These are phyloP conservation scores for Phytophthora capsici DNA, from an alignment of 352 stramenopile genomes.

Conservation along the genomic window DNA sequence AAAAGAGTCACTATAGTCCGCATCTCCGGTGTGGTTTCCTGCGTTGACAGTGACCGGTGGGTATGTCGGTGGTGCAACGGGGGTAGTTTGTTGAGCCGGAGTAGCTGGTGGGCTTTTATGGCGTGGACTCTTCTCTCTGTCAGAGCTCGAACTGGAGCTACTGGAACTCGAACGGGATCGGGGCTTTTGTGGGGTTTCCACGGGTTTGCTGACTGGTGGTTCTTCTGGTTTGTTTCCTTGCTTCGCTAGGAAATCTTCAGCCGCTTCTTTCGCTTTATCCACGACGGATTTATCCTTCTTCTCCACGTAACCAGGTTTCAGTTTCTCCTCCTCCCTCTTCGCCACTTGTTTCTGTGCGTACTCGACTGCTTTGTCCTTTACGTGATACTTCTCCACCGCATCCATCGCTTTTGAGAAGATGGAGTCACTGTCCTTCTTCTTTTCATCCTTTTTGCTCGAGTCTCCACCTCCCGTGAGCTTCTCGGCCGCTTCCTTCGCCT, in stretches of 20 bases:
- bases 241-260: constrained; percentile 33
- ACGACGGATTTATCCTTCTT: constrained; percentile 34
- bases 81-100: background rate
- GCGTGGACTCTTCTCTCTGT: background rate
- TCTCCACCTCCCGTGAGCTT: constrained; percentile 21
- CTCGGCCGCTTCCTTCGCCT: constrained; percentile 30
- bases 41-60: background rate
- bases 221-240: constrained; percentile 16
- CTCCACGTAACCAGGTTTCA: constrained; percentile 20
- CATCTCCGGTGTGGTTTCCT: background rate
- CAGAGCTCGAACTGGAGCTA: constrained; percentile 10
- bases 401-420: constrained; percentile 30
- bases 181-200: background rate
- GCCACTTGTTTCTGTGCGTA: constrained; percentile 32
- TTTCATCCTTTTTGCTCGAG: constrained; percentile 15
- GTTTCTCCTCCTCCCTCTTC: constrained; percentile 32
- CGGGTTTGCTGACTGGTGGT: background rate
- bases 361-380: constrained; percentile 34
- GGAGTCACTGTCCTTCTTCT: constrained; percentile 27
- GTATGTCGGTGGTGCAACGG: background rate
- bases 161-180: constrained; percentile 13
- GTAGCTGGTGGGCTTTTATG: background rate
- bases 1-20: constrained; percentile 7
- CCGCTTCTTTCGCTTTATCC: constrained; percentile 27
- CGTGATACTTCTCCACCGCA: constrained; percentile 34